Evolutionary conservation across 1,284 basidiomycete genomes (phyloP), one percentile per base, ranked within the genome.

Genomic region (Malassezia sp.): DNA sequence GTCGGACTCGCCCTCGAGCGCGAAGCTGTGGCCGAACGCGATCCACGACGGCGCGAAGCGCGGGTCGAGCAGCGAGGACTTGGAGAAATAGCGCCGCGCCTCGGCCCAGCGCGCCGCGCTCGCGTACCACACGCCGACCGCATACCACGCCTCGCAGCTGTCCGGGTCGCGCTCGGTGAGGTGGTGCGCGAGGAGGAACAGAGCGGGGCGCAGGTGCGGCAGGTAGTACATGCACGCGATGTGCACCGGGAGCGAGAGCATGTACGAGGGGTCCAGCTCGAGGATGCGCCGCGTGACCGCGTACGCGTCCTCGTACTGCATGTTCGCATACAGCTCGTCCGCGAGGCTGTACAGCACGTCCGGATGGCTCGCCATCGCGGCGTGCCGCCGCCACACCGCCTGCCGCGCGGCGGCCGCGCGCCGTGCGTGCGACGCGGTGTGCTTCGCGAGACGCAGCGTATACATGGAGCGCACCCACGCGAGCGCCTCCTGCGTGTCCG

Each of bases 211-310:
- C 10, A 96, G 75, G 66, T 90, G 82, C 15, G 81, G 80, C 21
- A 97, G 77, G 71, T 96, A 88, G 66, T 89, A 84, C 84, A 96
- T 91, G 77, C 91, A 96, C 2, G 89, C 88, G 29, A 97, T 81
- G 68, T 97, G 91, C 39, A 97, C 72, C 0, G 90, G 86, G 72
- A 97, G 84, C 9, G 61, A 52, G 0, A 57, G 59, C 5, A 55
- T 48, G 45, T 66, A 64, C 20, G 66, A 59, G 1, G 51, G 46
- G 9, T 56, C 52, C 6, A 68, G 38, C 37, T 59, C 50, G 14
- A 65, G 42, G 27, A 68, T 59, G 20, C 61, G 54, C 5, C 45
- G 45, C 9, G 93, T 97, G 38, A 97, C 79, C 1, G 79, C 77
- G 67, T 82, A 91, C 63, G 91, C 95, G 68, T 97, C 91, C 14